Evolutionary conservation across 2,329 filamentous ascomycete species (phyloP).

Genomic region (Fusarium devonianum): DNA sequence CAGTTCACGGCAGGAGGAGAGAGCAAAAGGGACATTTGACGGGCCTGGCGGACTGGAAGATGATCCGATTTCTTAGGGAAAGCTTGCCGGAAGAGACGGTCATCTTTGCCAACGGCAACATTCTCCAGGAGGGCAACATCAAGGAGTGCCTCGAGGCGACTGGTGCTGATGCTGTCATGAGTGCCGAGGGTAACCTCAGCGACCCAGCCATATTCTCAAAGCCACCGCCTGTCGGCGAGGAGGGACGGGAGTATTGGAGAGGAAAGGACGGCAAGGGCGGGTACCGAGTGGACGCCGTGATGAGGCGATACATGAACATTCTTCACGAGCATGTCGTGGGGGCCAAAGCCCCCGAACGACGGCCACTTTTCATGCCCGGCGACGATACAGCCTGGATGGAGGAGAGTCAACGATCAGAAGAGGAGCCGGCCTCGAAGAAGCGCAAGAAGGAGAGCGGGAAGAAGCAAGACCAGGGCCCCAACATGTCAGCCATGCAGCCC

Average conservation of each 20-base stretch:
- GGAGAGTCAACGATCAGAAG: constrained; percentile 43
- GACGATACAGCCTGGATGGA: constrained; percentile 58
- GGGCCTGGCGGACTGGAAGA: constrained; percentile 89
- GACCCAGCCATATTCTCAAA: constrained; percentile 86
- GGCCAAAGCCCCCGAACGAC: constrained; percentile 68
- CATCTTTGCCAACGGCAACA: constrained; percentile 96
- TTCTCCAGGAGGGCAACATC: constrained; percentile 81
- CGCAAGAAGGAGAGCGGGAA: constrained; percentile 51
- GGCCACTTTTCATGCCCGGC: constrained; percentile 76
- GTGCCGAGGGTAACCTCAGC: constrained; percentile 91
- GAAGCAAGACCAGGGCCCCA: constrained; percentile 59
- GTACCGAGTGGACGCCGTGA: constrained; percentile 86
- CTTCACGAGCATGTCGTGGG: constrained; percentile 80
- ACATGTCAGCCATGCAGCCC: constrained; percentile 82
- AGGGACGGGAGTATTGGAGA: constrained; percentile 86
- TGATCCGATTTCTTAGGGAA: constrained; percentile 82
- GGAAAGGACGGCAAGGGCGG: constrained; percentile 81
- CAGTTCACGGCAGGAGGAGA: constrained; percentile 85
- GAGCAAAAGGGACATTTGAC: constrained; percentile 98
- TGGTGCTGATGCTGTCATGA: constrained; percentile 93
- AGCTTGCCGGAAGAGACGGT: constrained; percentile 87
- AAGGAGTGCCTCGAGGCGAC: constrained; percentile 80
- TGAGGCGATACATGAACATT: constrained; percentile 89
- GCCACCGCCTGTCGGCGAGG: constrained; percentile 67
- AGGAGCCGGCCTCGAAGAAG: constrained; percentile 62